These are phyloP conservation scores for Trichoderma asperellum DNA, from an alignment of 2,329 filamentous ascomycete species.

Conservation along the genomic window DNA sequence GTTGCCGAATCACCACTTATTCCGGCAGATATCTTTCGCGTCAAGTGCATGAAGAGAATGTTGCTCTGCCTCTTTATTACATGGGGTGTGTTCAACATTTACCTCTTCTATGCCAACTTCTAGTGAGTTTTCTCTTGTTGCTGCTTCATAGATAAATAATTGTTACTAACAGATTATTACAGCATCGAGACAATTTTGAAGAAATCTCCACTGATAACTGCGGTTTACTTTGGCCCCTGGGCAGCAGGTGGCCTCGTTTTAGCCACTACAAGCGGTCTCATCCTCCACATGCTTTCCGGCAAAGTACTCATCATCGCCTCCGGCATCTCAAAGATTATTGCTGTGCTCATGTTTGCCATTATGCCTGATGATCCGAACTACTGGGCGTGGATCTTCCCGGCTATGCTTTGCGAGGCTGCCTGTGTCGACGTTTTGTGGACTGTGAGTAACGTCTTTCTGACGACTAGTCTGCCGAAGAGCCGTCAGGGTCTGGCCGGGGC, in stretches of 20 bases:
- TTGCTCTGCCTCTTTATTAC: constrained; percentile 55
- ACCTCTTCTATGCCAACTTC: constrained; percentile 65
- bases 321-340: constrained; percentile 54
- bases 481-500: constrained; percentile 68
- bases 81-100: constrained; percentile 62
- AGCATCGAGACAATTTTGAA: constrained; percentile 59
- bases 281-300: constrained; percentile 60
- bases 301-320: constrained; percentile 57
- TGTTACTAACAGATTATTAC: constrained; percentile 23
- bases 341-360: constrained; percentile 59
- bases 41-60: constrained; percentile 64
- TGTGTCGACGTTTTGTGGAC: constrained; percentile 70
- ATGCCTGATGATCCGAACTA: constrained; percentile 57
- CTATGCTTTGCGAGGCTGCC: constrained; percentile 62
- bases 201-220: constrained; percentile 56
- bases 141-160: neutral
- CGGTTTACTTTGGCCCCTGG: constrained; percentile 63
- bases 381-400: constrained; percentile 67
- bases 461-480: constrained; percentile 60
- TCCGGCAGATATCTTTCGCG: constrained; percentile 64
- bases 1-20: constrained; percentile 64
- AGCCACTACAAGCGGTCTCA: constrained; percentile 55
- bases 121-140: constrained; percentile 51
- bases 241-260: constrained; percentile 63
- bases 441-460: constrained; percentile 69